Evolutionary conservation across 345 rosid genomes (phyloP), one percentile per base, ranked within the genome.

Genomic region (Bruguiera gymnorhiza): DNA sequence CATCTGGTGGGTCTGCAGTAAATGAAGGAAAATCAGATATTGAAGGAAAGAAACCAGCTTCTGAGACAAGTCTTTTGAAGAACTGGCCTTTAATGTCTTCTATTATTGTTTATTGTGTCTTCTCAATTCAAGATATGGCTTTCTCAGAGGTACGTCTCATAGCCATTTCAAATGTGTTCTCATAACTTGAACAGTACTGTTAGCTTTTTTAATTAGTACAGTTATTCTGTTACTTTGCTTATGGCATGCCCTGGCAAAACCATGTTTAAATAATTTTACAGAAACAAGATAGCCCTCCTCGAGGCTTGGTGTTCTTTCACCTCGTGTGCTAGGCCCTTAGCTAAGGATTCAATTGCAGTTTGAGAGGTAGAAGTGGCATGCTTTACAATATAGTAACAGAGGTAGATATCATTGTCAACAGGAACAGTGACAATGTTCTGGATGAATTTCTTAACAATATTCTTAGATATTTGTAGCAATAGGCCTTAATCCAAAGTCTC

Each of bases 81-180:
- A 95, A 92, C 75, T 95, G 97, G 98, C 98, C 99, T 72, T 77
- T 92, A 11, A 78, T 95, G 80, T 95, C 99, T 59, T 86, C 99
- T 29, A 86, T 92, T 57, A 77, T 92, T 10, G 97, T 90, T 58
- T 92, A 95, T 65, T 92, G 94, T 37, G 65, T 90, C 75, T 88
- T 92, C 80, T 87, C 98, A 10, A 97, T 95, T 59, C 94, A 88
- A 66, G 98, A 95, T 70, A 92, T 95, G 98, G 97, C 98, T 72
- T 95, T 92, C 81, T 63, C 94, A 2, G 97, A 95, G 97, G 98
- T 92, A 78, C 16, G 2, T 75, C 59, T 67, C 55, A 10, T 53
- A 23, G 43, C 37, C 43, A 58, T 5, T 73, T 52, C 50, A 20
- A 29, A 8, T 19, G 24, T 18, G 26, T 15, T 43, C 18, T 43